Conservation (phyloP, 2,329 filamentous ascomycete species). For the Colletotrichum sp. region DNA sequence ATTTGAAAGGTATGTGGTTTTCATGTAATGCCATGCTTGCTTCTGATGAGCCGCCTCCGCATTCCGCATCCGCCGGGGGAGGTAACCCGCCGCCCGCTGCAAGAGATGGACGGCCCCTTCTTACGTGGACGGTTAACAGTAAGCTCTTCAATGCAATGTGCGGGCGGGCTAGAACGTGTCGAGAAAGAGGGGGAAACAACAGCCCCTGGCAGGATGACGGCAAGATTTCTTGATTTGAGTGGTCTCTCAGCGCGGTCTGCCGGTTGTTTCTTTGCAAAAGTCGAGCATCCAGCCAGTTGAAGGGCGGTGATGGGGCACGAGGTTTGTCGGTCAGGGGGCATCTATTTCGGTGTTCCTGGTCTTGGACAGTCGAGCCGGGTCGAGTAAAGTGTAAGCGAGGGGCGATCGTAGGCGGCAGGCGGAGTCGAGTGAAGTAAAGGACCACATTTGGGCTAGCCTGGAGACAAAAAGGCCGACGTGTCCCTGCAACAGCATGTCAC, state of each 20-base stretch:
- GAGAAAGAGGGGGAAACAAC: neutral
- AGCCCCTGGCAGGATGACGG: neutral
- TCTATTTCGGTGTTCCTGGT: constrained; percentile 6
- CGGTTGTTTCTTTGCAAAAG: neutral
- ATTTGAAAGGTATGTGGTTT: neutral
- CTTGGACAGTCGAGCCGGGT: constrained; percentile 2
- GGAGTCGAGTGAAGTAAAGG: constrained; percentile 6
- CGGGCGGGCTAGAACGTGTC: constrained; percentile 1
- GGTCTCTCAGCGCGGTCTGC: neutral
- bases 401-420: neutral
- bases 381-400: constrained; percentile 14
- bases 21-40: neutral
- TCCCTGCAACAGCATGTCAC: neutral
- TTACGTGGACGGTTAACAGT: neutral
- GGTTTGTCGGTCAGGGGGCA: constrained; percentile 1
- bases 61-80: neutral
- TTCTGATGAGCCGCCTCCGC: neutral
- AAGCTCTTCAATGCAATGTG: constrained; percentile 6
- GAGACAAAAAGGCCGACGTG: neutral
- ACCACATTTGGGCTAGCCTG: neutral
- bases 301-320: constrained; percentile 9
- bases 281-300: constrained; percentile 1
- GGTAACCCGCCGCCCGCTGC: neutral
- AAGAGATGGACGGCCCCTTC: neutral
- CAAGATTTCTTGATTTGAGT: neutral